Evolutionary conservation across 305 asterid species (phyloP), one percentile per base, ranked within the genome.

Genomic region (Euphrasia arctica): DNA sequence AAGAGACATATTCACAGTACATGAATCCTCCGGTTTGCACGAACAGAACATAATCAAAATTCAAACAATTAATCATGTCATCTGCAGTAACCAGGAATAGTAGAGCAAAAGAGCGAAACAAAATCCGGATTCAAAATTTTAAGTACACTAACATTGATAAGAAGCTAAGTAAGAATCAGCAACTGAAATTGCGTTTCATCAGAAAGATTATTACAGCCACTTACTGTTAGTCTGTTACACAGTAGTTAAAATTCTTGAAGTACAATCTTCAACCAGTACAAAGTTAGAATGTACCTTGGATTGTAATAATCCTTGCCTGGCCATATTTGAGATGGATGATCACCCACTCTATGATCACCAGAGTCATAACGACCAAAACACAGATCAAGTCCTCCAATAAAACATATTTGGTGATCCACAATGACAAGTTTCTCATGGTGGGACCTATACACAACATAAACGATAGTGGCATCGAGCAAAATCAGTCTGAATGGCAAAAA

Each of bases 251-350:
- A 52, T 52, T 15, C 31, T 22, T 5, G 18, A 22, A 18, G 25
- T 52, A 49, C 56, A 25, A 25, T 47, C 66, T 74, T 49, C 59
- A 64, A 64, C 55, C 56, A 63, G 47, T 54, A 63, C 39, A 65
- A 7, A 36, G 39, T 36, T 59, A 45, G 27, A 73, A 63, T 62
- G 58, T 77, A 89, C 97, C 95, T 83, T 72, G 97, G 97, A 80
- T 89, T 89, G 80, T 89, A 89, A 77, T 87, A 89, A 77, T 89
- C 97, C 75, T 89, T 89, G 79, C 97, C 97, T 60, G 97, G 97
- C 95, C 97, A 89, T 76, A 83, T 62, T 51, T 63, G 71, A 82
- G 97, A 75, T 18, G 97, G 90, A 52, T 78, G 71, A 78, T 89
- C 97, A 43, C 91, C 83, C 76, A 89, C 89, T 68, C 75, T 82